These are phyloP conservation scores for Fusarium haematococcum DNA, from an alignment of 2,329 filamentous ascomycete species.

Conservation along the genomic window DNA sequence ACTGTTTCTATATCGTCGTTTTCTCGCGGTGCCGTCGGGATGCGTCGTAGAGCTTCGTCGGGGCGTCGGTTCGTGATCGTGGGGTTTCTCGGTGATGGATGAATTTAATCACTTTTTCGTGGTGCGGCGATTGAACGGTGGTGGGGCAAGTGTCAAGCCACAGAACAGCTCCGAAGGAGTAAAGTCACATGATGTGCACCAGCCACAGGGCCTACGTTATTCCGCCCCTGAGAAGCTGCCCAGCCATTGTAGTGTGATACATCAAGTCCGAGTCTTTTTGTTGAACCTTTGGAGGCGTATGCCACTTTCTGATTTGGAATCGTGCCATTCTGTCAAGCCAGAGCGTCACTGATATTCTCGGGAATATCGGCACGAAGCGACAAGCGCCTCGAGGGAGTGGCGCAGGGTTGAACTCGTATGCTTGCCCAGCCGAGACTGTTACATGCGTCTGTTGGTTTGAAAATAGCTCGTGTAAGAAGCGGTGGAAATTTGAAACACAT, in stretches of 20 bases:
- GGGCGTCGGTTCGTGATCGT: constrained; percentile 49
- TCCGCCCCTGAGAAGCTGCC: neutral
- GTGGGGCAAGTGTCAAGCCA: constrained; percentile 51
- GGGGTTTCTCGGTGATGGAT: constrained; percentile 51
- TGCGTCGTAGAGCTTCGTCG: constrained; percentile 40
- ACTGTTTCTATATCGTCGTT: constrained; percentile 21
- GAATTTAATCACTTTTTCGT: constrained; percentile 58
- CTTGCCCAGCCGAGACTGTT: neutral
- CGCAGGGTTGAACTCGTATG: constrained; percentile 25
- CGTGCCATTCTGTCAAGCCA: constrained; percentile 3
- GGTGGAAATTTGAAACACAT: neutral
- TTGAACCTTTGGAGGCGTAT: neutral
- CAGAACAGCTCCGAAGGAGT: constrained; percentile 29
- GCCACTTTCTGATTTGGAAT: constrained; percentile 9
- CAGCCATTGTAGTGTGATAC: neutral
- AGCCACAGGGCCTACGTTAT: constrained; percentile 36
- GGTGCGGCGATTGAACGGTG: constrained; percentile 50
- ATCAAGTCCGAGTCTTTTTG: neutral
- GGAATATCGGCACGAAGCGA: constrained; percentile 35
- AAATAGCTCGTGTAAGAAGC: neutral
- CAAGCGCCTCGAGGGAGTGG: constrained; percentile 21
- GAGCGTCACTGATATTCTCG: constrained; percentile 19
- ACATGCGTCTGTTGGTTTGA: neutral
- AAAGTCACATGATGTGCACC: constrained; percentile 46
- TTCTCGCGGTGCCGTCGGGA: constrained; percentile 33